Conservation (phyloP, 1,284 basidiomycete genomes). For the Ceratobasidium theobromae region DNA sequence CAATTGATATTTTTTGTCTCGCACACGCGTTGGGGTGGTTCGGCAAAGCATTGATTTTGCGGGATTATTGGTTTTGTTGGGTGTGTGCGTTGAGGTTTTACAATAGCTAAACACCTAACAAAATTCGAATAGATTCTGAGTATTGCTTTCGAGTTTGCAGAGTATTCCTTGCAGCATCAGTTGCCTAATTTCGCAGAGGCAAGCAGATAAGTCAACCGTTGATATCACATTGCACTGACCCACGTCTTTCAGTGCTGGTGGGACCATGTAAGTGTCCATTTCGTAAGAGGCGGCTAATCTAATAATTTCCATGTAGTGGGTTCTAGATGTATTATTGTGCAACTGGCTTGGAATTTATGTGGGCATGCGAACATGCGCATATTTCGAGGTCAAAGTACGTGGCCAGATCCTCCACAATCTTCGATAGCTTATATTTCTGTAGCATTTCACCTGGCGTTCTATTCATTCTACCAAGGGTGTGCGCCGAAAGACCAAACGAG, state of each 20-base stretch:
- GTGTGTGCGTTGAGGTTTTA: slow-evolving; percentile 46
- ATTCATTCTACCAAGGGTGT: slow-evolving; percentile 71
- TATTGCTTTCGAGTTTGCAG: slow-evolving; percentile 80
- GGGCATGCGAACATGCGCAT: slow-evolving; percentile 79
- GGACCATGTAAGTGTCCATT: slow-evolving; percentile 68
- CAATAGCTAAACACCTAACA: neutral
- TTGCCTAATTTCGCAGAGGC: slow-evolving; percentile 82
- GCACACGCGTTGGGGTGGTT: slow-evolving; percentile 84
- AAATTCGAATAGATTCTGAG: slow-evolving; percentile 64
- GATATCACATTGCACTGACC: neutral
- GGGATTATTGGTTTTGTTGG: slow-evolving; percentile 90
- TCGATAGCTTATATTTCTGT: slow-evolving; percentile 54
- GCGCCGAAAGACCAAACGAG: slow-evolving; percentile 71
- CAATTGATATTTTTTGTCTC: slow-evolving; percentile 79
- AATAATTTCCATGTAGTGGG: slow-evolving; percentile 56
- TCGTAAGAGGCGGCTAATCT: slow-evolving; percentile 14
- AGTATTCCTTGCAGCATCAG: slow-evolving; percentile 82
- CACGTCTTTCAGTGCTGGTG: slow-evolving; percentile 67
- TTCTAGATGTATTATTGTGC: slow-evolving; percentile 79
- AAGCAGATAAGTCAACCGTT: slow-evolving; percentile 37
- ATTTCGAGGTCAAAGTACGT: slow-evolving; percentile 77
- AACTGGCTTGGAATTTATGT: slow-evolving; percentile 84
- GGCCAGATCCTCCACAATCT: neutral
- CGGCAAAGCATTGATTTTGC: slow-evolving; percentile 79
- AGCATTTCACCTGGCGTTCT: slow-evolving; percentile 85